Percentiles rank a stretch among this genome's conserved stretches.
Conservation (phyloP, 257 asterid genomes). For the Ophiorrhiza pumila region DNA sequence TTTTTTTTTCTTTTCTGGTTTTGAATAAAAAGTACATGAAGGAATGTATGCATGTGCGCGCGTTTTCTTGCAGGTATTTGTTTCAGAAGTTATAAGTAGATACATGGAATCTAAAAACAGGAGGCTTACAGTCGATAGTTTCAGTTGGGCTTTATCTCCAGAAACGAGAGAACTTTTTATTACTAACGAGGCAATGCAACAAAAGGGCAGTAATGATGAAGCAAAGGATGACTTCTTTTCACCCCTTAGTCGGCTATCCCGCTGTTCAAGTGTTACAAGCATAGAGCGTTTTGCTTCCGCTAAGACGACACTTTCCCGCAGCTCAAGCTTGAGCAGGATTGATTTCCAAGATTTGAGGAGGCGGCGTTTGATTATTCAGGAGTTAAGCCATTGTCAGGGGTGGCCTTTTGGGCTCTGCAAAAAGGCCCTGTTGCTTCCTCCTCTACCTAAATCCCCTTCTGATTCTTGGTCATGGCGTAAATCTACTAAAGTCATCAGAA, state of each 20-base stretch:
- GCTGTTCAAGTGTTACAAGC: conserved; percentile 54
- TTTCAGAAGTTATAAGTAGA: conserved; percentile 62
- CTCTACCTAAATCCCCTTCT: conserved; percentile 72
- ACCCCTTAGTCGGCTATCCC: conserved; percentile 39
- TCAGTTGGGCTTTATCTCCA: conserved; percentile 56
- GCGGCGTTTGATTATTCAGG: conserved; percentile 36
- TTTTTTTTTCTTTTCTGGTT: neutral
- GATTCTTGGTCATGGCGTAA: conserved; percentile 88
- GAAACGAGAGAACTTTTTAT: conserved; percentile 28
- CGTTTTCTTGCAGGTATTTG: conserved; percentile 51
- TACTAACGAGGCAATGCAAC: conserved; percentile 13
- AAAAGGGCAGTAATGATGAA: conserved; percentile 17
- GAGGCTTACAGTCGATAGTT: conserved; percentile 29
- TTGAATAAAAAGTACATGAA: neutral
- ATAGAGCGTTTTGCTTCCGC: conserved; percentile 49
- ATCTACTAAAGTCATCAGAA: conserved; percentile 28
- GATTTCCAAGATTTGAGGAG: conserved; percentile 37
- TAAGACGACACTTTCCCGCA: conserved; percentile 50
- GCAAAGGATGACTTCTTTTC: conserved; percentile 36
- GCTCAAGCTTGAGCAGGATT: conserved; percentile 57
- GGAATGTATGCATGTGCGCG: neutral
- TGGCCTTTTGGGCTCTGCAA: conserved; percentile 88
- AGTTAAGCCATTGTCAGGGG: conserved; percentile 55
- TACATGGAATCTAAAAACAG: conserved; percentile 64
- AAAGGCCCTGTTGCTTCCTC: conserved; percentile 66